phyloP scores from a whole-genome alignment of 345 rosid genomes.

The Citrus cavaleriei region DNA sequence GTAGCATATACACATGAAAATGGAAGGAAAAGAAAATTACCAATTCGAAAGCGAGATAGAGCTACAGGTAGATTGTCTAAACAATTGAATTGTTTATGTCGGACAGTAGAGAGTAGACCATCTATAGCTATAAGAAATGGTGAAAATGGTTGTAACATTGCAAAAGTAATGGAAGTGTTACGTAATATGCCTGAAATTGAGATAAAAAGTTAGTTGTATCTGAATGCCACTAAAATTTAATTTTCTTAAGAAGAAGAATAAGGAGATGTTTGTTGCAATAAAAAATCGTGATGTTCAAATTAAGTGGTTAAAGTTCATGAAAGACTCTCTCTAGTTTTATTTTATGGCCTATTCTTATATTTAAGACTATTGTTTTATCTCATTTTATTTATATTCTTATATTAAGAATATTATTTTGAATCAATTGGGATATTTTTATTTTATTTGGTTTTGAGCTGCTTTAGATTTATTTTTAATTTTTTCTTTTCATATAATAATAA shows the following conservation, averaged over 20 bases:
- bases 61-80: neutral
- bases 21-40: neutral
- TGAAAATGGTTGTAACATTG: neutral
- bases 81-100: neutral
- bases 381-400: neutral
- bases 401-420: neutral
- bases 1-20: neutral
- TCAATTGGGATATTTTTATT: neutral
- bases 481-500: neutral
- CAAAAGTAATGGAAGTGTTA: neutral
- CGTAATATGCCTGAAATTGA: neutral
- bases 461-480: too few relatives aligned
- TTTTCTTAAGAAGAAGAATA: neutral
- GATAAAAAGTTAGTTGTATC: neutral
- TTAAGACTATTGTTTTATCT: neutral
- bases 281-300: neutral
- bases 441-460: neutral
- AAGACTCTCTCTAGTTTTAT: neutral
- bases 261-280: neutral
- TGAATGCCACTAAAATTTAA: neutral
- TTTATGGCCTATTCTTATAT: neutral
- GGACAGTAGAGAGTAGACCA: neutral
- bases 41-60: too few relatives aligned
- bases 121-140: neutral
- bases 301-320: neutral